Evolutionary conservation across 2,329 filamentous ascomycete genomes (phyloP), one percentile per base, ranked within the genome.

Genomic region (Coniochaeta hoffmannii): DNA sequence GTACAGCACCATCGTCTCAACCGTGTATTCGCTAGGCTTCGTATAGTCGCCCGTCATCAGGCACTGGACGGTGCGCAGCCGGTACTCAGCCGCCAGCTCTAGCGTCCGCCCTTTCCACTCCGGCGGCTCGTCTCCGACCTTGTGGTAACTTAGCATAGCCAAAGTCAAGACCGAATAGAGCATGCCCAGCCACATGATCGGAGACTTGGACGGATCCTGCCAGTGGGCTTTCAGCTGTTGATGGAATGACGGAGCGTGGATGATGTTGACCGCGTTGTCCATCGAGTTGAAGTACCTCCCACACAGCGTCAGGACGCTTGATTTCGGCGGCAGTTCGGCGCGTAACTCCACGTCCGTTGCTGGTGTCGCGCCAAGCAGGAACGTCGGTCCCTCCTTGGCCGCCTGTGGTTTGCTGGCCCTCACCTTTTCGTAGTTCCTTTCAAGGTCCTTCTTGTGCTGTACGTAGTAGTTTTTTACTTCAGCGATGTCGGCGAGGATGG

Each of bases 381-480:
- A 86, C 0, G 88, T 86, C 1, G 88, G 89, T 1, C 88, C 88
- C 56, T 85, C 83, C 35, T 74, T 74, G 28, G 81, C 79, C 2
- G 76, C 73, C 28, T 74, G 73, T 15, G 85, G 79, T 63, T 88
- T 90, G 36, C 83, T 83, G 46, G 83, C 82, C 67, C 86, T 81
- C 53, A 96, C 85, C 63, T 85, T 87, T 63, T 89, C 85, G 62
- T 90, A 85, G 63, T 92, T 91, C 57, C 85, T 86, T 66, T 95
- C 90, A 57, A 93, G 79, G 61, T 97, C 91, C 66, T 94, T 92
- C 69, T 94, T 95, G 71, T 97, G 90, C 34, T 80, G 83, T 17
- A 75, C 73, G 65, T 96, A 97, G 72, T 94, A 97, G 62, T 87
- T 92, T 67, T 93, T 96, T 26, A 99, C 93, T 73, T 99, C 94